Conservation (phyloP, 305 asterid species). For the Fraxinus velutina region DNA sequence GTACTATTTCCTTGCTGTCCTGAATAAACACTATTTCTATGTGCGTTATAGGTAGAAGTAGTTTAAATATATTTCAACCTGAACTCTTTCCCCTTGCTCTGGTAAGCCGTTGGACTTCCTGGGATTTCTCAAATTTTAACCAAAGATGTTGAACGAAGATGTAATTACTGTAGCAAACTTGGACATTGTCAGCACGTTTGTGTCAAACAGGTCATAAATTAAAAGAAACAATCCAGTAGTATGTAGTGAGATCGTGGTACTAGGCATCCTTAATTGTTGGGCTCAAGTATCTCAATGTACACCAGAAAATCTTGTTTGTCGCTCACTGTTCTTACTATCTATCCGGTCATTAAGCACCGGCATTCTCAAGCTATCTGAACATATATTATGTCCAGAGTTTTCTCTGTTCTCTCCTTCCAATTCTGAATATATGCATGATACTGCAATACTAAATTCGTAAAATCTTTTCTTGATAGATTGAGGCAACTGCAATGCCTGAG, state of each 20-base stretch:
- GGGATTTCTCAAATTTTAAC: not conserved
- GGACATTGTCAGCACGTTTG: not conserved
- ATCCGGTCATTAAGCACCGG: not conserved
- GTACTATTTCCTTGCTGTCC: not conserved
- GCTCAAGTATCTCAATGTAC: not conserved
- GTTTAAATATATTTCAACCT: not conserved
- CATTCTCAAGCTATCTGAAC: not conserved
- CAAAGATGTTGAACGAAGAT: not conserved
- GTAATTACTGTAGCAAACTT: not conserved
- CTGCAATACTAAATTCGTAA: slow-evolving; percentile 13
- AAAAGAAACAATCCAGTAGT: not conserved
- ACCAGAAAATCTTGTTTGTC: not conserved
- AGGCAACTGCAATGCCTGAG: slow-evolving; percentile 78
- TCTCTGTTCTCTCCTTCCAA: not conserved
- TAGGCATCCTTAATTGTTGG: not conserved
- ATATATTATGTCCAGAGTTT: not conserved
- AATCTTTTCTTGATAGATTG: slow-evolving; percentile 47
- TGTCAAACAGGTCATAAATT: not conserved
- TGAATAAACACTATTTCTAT: not conserved
- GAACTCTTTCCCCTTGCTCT: not conserved
- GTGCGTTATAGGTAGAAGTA: not conserved
- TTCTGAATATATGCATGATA: not conserved
- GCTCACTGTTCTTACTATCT: not conserved
- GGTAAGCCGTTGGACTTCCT: not conserved
- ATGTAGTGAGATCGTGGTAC: not conserved